Evolutionary conservation across 164 flowering plant species (phyloP).

Genomic region (Akebia trifoliata): DNA sequence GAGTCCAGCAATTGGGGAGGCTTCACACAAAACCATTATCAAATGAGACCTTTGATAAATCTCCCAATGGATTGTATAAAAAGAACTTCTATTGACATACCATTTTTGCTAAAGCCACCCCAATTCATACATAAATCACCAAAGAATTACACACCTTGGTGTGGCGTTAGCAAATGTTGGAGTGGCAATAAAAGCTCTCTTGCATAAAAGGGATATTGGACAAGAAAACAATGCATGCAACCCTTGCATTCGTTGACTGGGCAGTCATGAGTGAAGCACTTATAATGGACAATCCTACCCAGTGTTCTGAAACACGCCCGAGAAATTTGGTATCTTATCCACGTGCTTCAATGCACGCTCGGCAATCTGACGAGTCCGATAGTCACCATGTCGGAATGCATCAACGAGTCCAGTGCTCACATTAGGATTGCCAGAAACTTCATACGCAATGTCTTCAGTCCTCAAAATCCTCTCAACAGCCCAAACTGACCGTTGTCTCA

Average conservation of each 20-base stretch:
- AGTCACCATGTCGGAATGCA: constrained; percentile 84
- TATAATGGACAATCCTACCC: constrained; percentile 20
- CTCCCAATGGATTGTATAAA: too few relatives aligned
- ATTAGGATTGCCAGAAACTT: constrained; percentile 48
- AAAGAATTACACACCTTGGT: too few relatives aligned
- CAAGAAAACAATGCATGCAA: neutral
- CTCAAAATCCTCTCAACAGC: constrained; percentile 32
- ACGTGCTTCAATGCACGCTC: constrained; percentile 87
- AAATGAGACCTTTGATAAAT: too few relatives aligned
- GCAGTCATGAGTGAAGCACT: neutral
- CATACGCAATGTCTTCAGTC: constrained; percentile 28
- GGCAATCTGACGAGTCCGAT: constrained; percentile 75
- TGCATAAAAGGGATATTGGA: neutral
- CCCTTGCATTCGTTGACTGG: neutral
- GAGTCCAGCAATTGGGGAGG: too few relatives aligned
- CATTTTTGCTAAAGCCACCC: too few relatives aligned
- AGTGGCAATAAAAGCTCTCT: too few relatives aligned
- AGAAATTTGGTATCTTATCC: constrained; percentile 89
- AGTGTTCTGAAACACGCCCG: constrained; percentile 65
- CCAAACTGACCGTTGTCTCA: constrained; percentile 28
- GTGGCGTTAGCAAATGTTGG: too few relatives aligned
- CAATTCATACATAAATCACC: too few relatives aligned
- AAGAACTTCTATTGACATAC: too few relatives aligned
- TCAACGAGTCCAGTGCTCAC: constrained; percentile 88
- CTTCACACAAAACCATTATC: too few relatives aligned